phyloP scores from a whole-genome alignment of 345 rosid species.

The sweet orange (Citrus sinensis) region DNA sequence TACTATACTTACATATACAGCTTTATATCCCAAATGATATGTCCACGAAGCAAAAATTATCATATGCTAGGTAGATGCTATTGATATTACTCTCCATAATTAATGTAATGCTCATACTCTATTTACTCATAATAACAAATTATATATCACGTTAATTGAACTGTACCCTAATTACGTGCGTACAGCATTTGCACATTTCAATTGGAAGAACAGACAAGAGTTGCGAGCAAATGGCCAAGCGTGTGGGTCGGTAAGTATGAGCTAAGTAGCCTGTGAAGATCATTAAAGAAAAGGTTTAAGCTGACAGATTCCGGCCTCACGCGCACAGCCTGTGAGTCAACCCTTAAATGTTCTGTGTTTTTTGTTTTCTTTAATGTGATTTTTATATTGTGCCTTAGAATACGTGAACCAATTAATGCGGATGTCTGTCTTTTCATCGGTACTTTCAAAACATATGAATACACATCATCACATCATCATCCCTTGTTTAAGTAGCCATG shows the following conservation, averaged over 20 bases:
- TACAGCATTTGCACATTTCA: too few relatives aligned
- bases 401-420: conserved; percentile 41
- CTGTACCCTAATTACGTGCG: too few relatives aligned
- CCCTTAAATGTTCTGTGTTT: conserved; percentile 8
- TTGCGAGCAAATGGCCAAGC: not conserved
- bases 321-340: conserved; percentile 42
- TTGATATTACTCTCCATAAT: too few relatives aligned
- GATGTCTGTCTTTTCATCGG: conserved; percentile 40
- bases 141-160: too few relatives aligned
- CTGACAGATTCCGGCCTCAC: conserved; percentile 25
- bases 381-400: conserved; percentile 16
- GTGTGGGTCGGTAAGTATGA: not conserved
- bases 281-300: conserved; percentile 13
- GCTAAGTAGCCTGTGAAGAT: not conserved
- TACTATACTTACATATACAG: too few relatives aligned
- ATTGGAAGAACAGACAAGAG: not conserved
- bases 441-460: not conserved
- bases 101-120: too few relatives aligned
- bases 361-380: not conserved
- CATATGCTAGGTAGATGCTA: too few relatives aligned
- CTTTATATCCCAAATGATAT: too few relatives aligned
- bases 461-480: not conserved
- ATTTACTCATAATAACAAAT: too few relatives aligned
- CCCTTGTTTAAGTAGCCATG: not conserved
- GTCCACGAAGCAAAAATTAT: too few relatives aligned